A percentile compares a stretch with the other conserved stretches of the same genome.
Evolutionary conservation across 257 asterid genomes (phyloP).

Genomic region (Fraxinus cuspidata): DNA sequence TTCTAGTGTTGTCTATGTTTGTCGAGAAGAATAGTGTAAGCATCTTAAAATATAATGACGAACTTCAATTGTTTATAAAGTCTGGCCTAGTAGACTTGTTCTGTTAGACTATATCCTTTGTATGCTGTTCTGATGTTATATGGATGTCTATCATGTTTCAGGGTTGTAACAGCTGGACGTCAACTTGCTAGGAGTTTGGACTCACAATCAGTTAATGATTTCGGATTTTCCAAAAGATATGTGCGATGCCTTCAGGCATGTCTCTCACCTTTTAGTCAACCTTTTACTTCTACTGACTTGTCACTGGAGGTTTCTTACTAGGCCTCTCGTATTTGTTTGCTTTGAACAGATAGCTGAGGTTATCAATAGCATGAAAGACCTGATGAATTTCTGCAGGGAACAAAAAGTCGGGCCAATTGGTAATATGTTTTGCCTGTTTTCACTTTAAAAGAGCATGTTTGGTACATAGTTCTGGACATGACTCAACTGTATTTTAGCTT

Average conservation of each 20-base stretch:
- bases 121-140: not conserved
- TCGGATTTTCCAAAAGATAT: conserved; percentile 93
- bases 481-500: not conserved
- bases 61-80: not conserved
- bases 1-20: not conserved
- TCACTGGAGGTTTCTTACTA: not conserved
- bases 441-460: not conserved
- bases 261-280: not conserved
- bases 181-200: conserved; percentile 97
- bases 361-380: conserved; percentile 92
- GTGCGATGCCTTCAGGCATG: conserved; percentile 93
- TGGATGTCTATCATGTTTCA: conserved; percentile 29
- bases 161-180: conserved; percentile 96
- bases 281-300: not conserved
- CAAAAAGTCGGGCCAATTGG: conserved; percentile 86
- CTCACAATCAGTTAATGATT: conserved; percentile 84
- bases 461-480: not conserved
- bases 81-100: not conserved
- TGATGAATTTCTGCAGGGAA: conserved; percentile 83
- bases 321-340: conserved; percentile 20
- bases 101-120: conserved; percentile 2
- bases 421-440: conserved; percentile 30
- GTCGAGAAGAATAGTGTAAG: not conserved
- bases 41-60: not conserved
- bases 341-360: conserved; percentile 86